phyloP scores from a whole-genome alignment of 1,284 basidiomycete species.

The Spongispora temasekensis region DNA sequence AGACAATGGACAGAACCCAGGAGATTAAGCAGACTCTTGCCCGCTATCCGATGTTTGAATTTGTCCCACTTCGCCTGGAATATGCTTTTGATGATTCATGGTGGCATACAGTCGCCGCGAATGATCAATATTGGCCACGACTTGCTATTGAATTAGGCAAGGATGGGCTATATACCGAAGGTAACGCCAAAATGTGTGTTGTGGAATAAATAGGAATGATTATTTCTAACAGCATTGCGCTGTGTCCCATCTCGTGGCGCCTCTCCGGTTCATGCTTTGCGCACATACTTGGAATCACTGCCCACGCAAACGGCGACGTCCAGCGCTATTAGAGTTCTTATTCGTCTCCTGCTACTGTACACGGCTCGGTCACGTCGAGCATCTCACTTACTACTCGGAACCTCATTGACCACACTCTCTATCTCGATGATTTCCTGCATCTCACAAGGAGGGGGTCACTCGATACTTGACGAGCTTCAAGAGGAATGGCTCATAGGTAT shows the following conservation, averaged over 20 bases:
- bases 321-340: slow-evolving; percentile 62
- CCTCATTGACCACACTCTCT: slow-evolving; percentile 79
- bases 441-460: slow-evolving; percentile 79
- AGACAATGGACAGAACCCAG: slow-evolving; percentile 58
- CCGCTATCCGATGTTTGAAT: slow-evolving; percentile 53
- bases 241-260: slow-evolving; percentile 22
- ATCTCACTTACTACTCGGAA: slow-evolving; percentile 81
- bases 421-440: slow-evolving; percentile 76
- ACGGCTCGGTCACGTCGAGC: slow-evolving; percentile 59
- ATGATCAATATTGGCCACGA: slow-evolving; percentile 20
- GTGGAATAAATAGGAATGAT: background rate
- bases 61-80: slow-evolving; percentile 63
- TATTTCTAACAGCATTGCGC: slow-evolving; percentile 33
- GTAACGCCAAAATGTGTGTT: slow-evolving; percentile 11
- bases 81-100: slow-evolving; percentile 70
- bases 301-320: slow-evolving; percentile 78
- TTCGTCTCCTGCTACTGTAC: slow-evolving; percentile 69
- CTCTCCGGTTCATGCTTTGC: slow-evolving; percentile 51
- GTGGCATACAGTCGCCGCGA: slow-evolving; percentile 54
- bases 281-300: slow-evolving; percentile 63
- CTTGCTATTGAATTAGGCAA: slow-evolving; percentile 49
- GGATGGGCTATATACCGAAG: slow-evolving; percentile 46
- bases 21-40: slow-evolving; percentile 50
- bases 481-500: slow-evolving; percentile 56
- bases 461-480: slow-evolving; percentile 69